Evolutionary conservation across 805 yeast genomes (phyloP).

Genomic region (Maudiozyma bulderi): DNA sequence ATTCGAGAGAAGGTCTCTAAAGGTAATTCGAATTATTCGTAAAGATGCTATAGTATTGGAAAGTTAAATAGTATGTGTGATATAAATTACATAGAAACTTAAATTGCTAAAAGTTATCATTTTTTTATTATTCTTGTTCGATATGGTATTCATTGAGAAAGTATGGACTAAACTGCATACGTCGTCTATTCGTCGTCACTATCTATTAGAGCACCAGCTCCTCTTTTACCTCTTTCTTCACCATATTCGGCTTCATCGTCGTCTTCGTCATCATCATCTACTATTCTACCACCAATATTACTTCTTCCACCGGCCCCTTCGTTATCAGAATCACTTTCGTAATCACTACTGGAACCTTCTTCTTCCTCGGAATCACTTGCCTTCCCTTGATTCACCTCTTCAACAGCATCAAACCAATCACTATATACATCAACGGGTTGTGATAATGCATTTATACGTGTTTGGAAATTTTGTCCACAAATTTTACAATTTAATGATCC

Average conservation of each 20-base stretch:
- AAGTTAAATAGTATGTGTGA: too few relatives aligned
- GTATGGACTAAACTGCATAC: background rate
- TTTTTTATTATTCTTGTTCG: background rate
- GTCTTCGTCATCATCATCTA: slow-evolving; percentile 9
- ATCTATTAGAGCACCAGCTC: slow-evolving; percentile 14
- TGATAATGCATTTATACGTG: slow-evolving; percentile 63
- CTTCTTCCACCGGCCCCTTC: slow-evolving; percentile 5
- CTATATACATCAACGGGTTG: slow-evolving; percentile 93
- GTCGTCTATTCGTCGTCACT: slow-evolving; percentile 14
- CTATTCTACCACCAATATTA: slow-evolving; percentile 2
- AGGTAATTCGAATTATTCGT: too few relatives aligned
- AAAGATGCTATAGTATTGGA: too few relatives aligned
- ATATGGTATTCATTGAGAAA: background rate
- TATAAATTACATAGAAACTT: too few relatives aligned
- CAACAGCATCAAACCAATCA: slow-evolving; percentile 97
- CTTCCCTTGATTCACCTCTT: slow-evolving; percentile 41
- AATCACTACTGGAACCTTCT: slow-evolving; percentile 26
- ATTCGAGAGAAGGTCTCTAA: too few relatives aligned
- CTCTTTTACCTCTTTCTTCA: slow-evolving; percentile 15
- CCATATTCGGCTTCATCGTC: slow-evolving; percentile 16
- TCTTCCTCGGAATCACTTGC: slow-evolving; percentile 28
- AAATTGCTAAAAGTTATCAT: too few relatives aligned
- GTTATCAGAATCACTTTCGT: slow-evolving; percentile 30
- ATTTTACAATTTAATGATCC: slow-evolving; percentile 84
- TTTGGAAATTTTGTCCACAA: slow-evolving; percentile 89